These are phyloP conservation scores for Jaltomata sinuosa DNA, from an alignment of 257 asterid species.

Conservation along the genomic window DNA sequence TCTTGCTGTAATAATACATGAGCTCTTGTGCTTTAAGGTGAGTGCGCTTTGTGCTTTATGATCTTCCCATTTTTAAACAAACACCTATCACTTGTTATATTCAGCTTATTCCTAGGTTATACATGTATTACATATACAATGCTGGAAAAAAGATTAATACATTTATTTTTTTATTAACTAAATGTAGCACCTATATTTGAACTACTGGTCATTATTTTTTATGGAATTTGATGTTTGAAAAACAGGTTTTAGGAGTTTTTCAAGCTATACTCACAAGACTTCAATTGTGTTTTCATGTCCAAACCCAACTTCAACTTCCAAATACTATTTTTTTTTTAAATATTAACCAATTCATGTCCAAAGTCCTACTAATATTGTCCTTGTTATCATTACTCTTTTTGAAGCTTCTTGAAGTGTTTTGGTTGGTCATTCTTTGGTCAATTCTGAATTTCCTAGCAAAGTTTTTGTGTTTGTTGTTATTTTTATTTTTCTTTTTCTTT, in stretches of 20 bases:
- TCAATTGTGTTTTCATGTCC: background rate
- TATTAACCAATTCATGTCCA: background rate
- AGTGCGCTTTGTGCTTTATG: conserved; percentile 17
- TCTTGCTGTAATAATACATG: conserved; percentile 54
- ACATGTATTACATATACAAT: background rate
- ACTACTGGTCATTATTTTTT: background rate
- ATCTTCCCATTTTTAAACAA: background rate
- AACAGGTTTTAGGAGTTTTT: background rate
- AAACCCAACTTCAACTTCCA: background rate
- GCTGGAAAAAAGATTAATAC: background rate
- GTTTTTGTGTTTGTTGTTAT: background rate
- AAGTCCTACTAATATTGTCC: background rate
- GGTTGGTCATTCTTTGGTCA: background rate
- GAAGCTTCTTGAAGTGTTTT: background rate
- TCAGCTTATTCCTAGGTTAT: background rate
- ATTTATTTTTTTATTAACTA: background rate
- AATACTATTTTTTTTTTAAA: background rate
- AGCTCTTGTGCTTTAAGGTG: conserved; percentile 77
- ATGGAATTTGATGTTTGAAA: background rate
- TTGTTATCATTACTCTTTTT: background rate
- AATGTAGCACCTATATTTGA: background rate
- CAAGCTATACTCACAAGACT: background rate
- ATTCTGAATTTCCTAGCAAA: background rate
- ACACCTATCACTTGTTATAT: background rate
- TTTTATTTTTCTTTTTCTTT: background rate